Percentiles rank a stretch among this genome's conserved stretches.
Evolutionary conservation across 176 grass and related monocot species (phyloP).

Genomic region (Paspalum vaginatum): DNA sequence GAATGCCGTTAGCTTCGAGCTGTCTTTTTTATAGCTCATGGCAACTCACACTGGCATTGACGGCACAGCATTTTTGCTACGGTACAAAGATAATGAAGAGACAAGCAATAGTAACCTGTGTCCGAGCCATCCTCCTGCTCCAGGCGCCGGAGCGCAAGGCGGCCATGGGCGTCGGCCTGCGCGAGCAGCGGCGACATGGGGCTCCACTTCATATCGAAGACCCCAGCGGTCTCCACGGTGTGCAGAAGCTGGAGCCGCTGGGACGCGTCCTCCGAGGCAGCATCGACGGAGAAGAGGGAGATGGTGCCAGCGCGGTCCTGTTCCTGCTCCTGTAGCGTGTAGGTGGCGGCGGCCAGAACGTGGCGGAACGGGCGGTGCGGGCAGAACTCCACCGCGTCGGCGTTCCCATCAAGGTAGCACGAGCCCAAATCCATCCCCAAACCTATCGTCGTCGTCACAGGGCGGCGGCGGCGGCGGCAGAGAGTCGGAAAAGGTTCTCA

Average conservation of each 20-base stretch:
- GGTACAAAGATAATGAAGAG: background rate
- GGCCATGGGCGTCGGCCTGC: slow-evolving; percentile 83
- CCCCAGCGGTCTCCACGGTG: slow-evolving; percentile 57
- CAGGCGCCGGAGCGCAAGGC: slow-evolving; percentile 55
- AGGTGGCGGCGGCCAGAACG: slow-evolving; percentile 77
- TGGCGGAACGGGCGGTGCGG: slow-evolving; percentile 60
- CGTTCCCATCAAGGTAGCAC: slow-evolving; percentile 79
- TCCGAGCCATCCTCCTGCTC: slow-evolving; percentile 45
- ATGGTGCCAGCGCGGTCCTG: slow-evolving; percentile 65
- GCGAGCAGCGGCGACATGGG: slow-evolving; percentile 65
- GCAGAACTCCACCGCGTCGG: slow-evolving; percentile 89
- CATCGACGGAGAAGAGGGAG: slow-evolving; percentile 61
- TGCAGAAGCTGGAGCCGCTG: slow-evolving; percentile 55
- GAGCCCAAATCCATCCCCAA: slow-evolving; percentile 70
- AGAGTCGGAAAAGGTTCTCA: background rate
- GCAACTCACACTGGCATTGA: background rate
- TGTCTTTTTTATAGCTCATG: background rate
- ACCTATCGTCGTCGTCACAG: background rate
- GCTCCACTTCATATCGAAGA: slow-evolving; percentile 95
- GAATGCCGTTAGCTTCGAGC: too few relatives aligned
- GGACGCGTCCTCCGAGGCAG: slow-evolving; percentile 31
- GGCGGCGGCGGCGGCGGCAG: slow-evolving; percentile 28
- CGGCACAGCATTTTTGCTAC: background rate
- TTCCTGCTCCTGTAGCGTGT: slow-evolving; percentile 77
- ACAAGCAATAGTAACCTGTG: slow-evolving; percentile 18